Evolutionary conservation across 179 eudicot genomes (phyloP), one percentile per base, ranked within the genome.

Genomic region (Corrigiola litoralis): DNA sequence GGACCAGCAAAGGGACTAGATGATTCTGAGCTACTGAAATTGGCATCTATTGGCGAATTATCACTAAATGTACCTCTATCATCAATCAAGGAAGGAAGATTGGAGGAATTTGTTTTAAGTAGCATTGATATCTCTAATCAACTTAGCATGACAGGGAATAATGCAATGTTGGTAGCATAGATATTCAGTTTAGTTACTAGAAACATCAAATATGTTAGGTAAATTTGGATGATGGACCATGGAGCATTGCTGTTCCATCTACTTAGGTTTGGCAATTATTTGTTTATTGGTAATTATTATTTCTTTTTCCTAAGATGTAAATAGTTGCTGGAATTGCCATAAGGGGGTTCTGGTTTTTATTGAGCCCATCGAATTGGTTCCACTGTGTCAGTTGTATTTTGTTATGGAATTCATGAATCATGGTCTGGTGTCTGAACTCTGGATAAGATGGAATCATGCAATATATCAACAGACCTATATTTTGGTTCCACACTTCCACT

Each of bases 1-100:
- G 91, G 84, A 28, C 87, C 86, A 27, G 87, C 96, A 5, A 90
- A 80, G 49, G 96, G 96, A 12, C 53, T 90, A 27, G 81, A 81
- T 37, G 96, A 90, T 58, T 77, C 85, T 20, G 96, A 87, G 69
- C 52, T 85, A 1, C 38, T 74, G 37, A 72, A 68, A 34, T 76
- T 91, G 73, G 94, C 87, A 55, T 80, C 87, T 24, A 56, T 74
- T 8, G 97, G 94, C 4, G 79, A 88, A 75, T 71, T 91, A 47
- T 70, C 84, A n/a, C 46, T 58, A 23, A 46, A 68, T 55, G 56
- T 72, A 38, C 53, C 75, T 0, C 50, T 50, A 34, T 54, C 76
- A 8, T 63, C 27, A 47, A 68, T 50, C 14, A 63, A 71, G 2
- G 63, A 75, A 27, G 75, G 57, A 61, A 50, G 13, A 42, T 8